These are phyloP conservation scores for Lepidopterella palustris DNA, from an alignment of 495 filamentous ascomycete species.

Conservation along the genomic window DNA sequence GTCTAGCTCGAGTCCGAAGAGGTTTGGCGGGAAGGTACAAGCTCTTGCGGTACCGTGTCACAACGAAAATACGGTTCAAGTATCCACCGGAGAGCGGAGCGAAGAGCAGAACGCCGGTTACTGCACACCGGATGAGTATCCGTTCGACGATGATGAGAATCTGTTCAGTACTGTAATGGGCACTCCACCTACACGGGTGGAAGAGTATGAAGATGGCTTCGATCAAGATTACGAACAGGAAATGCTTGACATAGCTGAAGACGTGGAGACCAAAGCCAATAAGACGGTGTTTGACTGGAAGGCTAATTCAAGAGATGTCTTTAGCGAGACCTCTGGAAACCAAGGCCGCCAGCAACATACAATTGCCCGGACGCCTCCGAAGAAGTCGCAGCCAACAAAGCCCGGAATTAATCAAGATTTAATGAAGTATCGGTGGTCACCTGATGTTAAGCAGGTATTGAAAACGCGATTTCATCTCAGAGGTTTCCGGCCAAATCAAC, in stretches of 20 bases:
- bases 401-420: conserved; percentile 21
- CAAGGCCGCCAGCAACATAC: background rate
- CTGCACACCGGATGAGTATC: background rate
- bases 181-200: conserved; percentile 2
- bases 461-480: conserved; percentile 74
- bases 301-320: conserved; percentile 39
- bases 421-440: conserved; percentile 67
- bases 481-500: conserved; percentile 84
- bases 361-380: conserved; percentile 10
- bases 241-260: conserved; percentile 42
- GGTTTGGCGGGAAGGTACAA: background rate
- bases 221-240: conserved; percentile 25
- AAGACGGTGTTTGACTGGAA: conserved; percentile 26
- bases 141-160: conserved; percentile 10
- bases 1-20: background rate
- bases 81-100: background rate
- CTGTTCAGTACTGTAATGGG: conserved; percentile 25
- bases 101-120: background rate
- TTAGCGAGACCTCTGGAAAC: conserved; percentile 52
- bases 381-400: conserved; percentile 24
- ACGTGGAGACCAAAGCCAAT: conserved; percentile 47
- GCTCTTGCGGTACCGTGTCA: no score
- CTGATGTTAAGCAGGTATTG: conserved; percentile 70
- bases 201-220: conserved; percentile 7
- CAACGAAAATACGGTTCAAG: no score